These are phyloP conservation scores for Aspergillus sp. DNA, from an alignment of 2,329 filamentous ascomycete species.

Conservation along the genomic window DNA sequence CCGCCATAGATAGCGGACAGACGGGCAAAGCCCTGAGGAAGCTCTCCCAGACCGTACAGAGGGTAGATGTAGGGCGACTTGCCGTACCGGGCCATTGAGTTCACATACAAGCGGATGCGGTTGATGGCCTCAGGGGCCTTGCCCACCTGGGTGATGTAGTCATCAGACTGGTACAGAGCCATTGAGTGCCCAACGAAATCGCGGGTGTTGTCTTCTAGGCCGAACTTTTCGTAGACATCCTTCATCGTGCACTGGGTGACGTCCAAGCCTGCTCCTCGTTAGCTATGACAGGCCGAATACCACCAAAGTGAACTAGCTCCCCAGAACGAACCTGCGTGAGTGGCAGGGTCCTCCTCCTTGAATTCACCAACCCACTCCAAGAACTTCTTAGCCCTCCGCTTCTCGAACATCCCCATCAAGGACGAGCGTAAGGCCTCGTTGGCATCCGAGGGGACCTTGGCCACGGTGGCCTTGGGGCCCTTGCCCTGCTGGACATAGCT, in stretches of 20 bases:
- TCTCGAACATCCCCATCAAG: constrained; percentile 96
- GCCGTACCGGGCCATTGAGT: constrained; percentile 94
- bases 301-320: background rate
- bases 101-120: constrained; percentile 91
- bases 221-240: constrained; percentile 98
- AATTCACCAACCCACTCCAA: constrained; percentile 91
- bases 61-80: constrained; percentile 99
- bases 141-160: constrained; percentile 68
- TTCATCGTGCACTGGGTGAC: constrained; percentile 78
- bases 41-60: constrained; percentile 90
- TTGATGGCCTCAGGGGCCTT: constrained; percentile 76
- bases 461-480: constrained; percentile 77
- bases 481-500: constrained; percentile 90
- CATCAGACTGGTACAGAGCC: constrained; percentile 87
- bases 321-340: constrained; percentile 69
- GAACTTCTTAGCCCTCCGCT: constrained; percentile 93
- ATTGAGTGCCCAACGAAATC: constrained; percentile 98
- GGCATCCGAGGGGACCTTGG: constrained; percentile 93
- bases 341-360: constrained; percentile 68
- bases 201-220: constrained; percentile 76
- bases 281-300: constrained; percentile 7
- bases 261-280: constrained; percentile 58
- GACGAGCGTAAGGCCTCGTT: constrained; percentile 83
- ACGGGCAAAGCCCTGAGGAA: constrained; percentile 94
- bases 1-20: constrained; percentile 97